Evolutionary conservation across 371 early-diverging fungal genomes (phyloP), one percentile per base, ranked within the genome.

Genomic region (Mucor saturninus): DNA sequence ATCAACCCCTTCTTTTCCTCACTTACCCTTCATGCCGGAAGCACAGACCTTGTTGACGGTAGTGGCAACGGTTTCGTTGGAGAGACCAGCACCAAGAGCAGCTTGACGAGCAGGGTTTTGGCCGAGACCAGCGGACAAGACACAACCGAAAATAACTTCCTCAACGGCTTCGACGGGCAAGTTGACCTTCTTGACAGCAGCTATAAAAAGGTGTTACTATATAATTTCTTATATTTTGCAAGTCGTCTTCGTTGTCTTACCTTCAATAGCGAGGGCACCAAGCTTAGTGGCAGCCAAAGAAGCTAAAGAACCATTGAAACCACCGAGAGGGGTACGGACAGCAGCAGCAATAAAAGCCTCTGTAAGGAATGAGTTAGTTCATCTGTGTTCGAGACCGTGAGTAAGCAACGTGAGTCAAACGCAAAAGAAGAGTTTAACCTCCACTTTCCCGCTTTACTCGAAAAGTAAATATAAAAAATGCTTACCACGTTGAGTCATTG

Each of bases 11-110:
- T 43, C 43, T 43, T n/a, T 43, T 4, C 14, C 9, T 43, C n/a
- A 71, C 64, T 73, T 83, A 75, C 87, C 87, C 83, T 99, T 98
- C 92, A 97, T 89, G 39, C 95, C 97, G 32, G 93, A 93, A 37
- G 97, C 98, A 77, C 99, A 99, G 45, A 98, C 98, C 85, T 98
- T 98, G 89, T 98, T 98, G 65, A 98, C 87, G 32, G 95, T 96
- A 35, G 97, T 98, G 63, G 91, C 87, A 57, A 92, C 79, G 10
- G 91, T 88, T 11, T 83, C 77, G 59, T 89, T 81, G 38, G 88
- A 83, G 10, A 86, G 79, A 30, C 98, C 98, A 40, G 98, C 95
- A 46, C 90, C 90, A 43, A 98, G 75, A 30, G 96, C 94, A 49
- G 91, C 98, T 79, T 98, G 97, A 54, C 97, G 92, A 51, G 98